phyloP scores from a whole-genome alignment of 2,329 filamentous ascomycete species.

The Knoxdaviesia proteae region DNA sequence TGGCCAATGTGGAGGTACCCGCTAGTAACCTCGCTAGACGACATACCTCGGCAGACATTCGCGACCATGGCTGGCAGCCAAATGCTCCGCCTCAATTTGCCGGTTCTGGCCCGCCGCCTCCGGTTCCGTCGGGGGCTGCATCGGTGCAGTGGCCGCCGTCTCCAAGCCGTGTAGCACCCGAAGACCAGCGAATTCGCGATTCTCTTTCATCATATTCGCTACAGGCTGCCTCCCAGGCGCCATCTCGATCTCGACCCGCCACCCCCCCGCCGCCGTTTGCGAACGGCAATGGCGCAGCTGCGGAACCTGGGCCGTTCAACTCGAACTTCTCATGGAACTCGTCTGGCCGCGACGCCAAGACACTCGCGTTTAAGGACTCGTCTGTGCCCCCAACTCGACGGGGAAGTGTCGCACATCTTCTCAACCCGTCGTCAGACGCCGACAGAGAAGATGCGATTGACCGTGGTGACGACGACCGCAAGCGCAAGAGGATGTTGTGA shows the following conservation, averaged over 20 bases:
- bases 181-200: conserved; percentile 36
- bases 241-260: conserved; percentile 27
- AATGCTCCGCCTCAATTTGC: conserved; percentile 12
- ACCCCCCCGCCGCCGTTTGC: conserved; percentile 31
- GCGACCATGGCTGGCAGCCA: conserved; percentile 61
- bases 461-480: conserved; percentile 35
- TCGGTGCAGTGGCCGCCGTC: conserved; percentile 33
- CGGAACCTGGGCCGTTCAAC: conserved; percentile 22
- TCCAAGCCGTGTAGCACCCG: conserved; percentile 24
- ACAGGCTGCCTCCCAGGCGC: conserved; percentile 18
- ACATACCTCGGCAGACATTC: conserved; percentile 90
- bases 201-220: conserved; percentile 34
- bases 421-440: conserved; percentile 36
- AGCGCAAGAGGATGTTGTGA: conserved; percentile 38
- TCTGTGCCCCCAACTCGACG: conserved; percentile 34
- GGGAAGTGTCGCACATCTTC: conserved; percentile 41
- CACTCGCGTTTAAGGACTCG: conserved; percentile 28
- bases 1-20: conserved; percentile 39
- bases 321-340: conserved; percentile 33
- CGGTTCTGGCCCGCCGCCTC: conserved; percentile 34
- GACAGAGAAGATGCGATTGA: conserved; percentile 36
- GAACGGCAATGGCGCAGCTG: conserved; percentile 18
- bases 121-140: conserved; percentile 32
- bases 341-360: conserved; percentile 26
- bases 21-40: conserved; percentile 56